Evolutionary conservation across 768 basidiomycete species (phyloP), one percentile per base, ranked within the genome.

Genomic region (Boletus subparvulus): DNA sequence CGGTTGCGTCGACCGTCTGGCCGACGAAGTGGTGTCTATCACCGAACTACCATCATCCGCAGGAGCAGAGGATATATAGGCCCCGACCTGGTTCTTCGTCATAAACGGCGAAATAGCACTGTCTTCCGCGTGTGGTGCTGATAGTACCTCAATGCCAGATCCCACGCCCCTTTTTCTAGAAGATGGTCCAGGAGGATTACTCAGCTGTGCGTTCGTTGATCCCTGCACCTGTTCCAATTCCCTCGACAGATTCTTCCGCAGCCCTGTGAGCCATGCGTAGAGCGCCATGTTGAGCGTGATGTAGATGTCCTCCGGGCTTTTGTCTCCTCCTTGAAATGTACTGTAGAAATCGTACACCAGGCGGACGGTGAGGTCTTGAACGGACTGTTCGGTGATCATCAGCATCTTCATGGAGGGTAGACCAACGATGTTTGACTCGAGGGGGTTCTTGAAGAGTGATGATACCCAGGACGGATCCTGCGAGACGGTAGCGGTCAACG

Each of bases 281-380:
- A 92, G 75, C 0, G 86, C 80, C 65, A 92, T 84, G 74, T 94
- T 93, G 61, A 94, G 77, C 4, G 90, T 87, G 71, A 94, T 90
- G 70, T 87, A 92, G 52, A 94, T 91, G 61, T 90, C 88, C 61
- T 91, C 86, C 32, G 80, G 77, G 48, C 83, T 81, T 61, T 77
- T 74, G 71, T 76, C 74, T 26, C 79, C 81, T 55, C 78, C 75
- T 28, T 82, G 81, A 68, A 91, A 92, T 54, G 79, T 74, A 65
- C 87, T 90, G 71, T 84, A 76, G 72, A 92, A 92, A 64, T 87
- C 83, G 61, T 92, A 92, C 14, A 77, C 64, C 21, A 92, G 77
- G 16, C 70, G 69, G 36, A 74, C 75, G 24, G 64, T 65, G 11
- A 62, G 51, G 19, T 80, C 79, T 39, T 77, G 76, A 10, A 71